These are phyloP conservation scores for Phytopythium sindhum DNA, from an alignment of 352 stramenopile genomes.

Conservation along the genomic window DNA sequence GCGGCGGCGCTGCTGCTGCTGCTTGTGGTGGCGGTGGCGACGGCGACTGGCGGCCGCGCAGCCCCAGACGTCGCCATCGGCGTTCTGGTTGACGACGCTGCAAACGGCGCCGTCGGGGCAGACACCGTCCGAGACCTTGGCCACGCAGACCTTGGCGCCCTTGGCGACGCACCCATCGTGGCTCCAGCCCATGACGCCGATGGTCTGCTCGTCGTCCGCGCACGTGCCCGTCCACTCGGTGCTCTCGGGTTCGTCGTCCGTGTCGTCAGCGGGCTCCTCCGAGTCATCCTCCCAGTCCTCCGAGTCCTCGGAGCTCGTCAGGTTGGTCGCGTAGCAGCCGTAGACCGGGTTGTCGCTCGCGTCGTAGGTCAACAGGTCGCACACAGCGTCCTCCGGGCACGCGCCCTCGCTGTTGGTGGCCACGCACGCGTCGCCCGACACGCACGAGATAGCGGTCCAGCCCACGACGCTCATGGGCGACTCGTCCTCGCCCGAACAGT, in stretches of 20 bases:
- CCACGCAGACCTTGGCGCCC: slow-evolving; percentile 2
- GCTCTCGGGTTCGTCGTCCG: slow-evolving; percentile 6
- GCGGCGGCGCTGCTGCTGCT: not conserved
- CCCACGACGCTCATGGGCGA: slow-evolving; percentile 7
- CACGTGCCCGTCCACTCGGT: not conserved
- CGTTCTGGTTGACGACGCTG: slow-evolving; percentile 3
- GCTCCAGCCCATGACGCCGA: slow-evolving; percentile 5
- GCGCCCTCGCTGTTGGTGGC: slow-evolving; percentile 2
- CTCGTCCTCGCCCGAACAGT: slow-evolving; percentile 4
- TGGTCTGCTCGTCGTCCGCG: slow-evolving; percentile 3
- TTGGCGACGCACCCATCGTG: slow-evolving; percentile 3
- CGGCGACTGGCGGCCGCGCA: not conserved
- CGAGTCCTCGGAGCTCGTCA: slow-evolving; percentile 2
- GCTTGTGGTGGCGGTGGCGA: slow-evolving; percentile 1
- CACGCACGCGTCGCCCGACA: slow-evolving; percentile 3
- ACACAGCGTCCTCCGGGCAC: slow-evolving; percentile 2
- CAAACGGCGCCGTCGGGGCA: slow-evolving; percentile 3
- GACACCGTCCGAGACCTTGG: slow-evolving; percentile 5
- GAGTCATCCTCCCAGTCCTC: slow-evolving; percentile 2
- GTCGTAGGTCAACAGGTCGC: slow-evolving; percentile 3
- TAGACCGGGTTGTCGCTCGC: slow-evolving; percentile 2
- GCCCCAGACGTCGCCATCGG: slow-evolving; percentile 1
- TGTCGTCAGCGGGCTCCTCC: slow-evolving; percentile 6
- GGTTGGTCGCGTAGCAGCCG: slow-evolving; percentile 6
- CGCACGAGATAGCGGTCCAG: slow-evolving; percentile 3